Evolutionary conservation across 257 asterid species (phyloP).

Genomic region (Solanum dulcamara): DNA sequence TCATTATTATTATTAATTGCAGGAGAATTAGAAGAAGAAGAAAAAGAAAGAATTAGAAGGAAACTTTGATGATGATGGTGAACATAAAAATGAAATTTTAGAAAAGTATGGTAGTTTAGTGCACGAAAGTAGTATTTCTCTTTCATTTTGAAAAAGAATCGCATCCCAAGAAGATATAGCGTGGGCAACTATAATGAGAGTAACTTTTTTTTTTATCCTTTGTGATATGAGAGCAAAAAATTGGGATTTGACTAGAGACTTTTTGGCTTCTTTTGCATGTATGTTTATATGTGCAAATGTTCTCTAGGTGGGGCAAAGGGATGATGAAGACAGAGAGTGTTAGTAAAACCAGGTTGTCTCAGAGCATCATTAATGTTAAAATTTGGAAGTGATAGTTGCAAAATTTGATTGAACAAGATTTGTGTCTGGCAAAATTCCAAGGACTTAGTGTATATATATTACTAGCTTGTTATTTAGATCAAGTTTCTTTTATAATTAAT

Average conservation of each 20-base stretch:
- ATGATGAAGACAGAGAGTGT: conserved; percentile 24
- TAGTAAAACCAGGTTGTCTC: conserved; percentile 29
- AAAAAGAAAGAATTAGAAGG: neutral
- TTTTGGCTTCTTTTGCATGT: conserved; percentile 35
- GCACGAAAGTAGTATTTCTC: neutral
- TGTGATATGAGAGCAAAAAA: neutral
- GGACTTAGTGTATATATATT: neutral
- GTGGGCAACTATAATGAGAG: neutral
- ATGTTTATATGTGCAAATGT: conserved; percentile 13
- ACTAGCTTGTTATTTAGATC: neutral
- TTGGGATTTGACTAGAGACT: conserved; percentile 35
- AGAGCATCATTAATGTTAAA: conserved; percentile 20
- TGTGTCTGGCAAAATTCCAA: neutral
- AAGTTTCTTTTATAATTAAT: neutral
- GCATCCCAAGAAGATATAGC: neutral
- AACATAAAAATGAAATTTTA: neutral
- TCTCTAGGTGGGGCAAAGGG: neutral
- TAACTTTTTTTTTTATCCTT: neutral
- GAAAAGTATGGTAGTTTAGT: neutral
- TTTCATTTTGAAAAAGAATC: neutral
- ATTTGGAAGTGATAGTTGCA: conserved; percentile 23
- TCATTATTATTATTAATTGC: neutral
- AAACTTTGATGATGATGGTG: neutral
- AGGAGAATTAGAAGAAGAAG: neutral
- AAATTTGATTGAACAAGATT: conserved; percentile 21